Evolutionary conservation across 208 protist species (phyloP).

Genomic region (Leishmania braziliensis): DNA sequence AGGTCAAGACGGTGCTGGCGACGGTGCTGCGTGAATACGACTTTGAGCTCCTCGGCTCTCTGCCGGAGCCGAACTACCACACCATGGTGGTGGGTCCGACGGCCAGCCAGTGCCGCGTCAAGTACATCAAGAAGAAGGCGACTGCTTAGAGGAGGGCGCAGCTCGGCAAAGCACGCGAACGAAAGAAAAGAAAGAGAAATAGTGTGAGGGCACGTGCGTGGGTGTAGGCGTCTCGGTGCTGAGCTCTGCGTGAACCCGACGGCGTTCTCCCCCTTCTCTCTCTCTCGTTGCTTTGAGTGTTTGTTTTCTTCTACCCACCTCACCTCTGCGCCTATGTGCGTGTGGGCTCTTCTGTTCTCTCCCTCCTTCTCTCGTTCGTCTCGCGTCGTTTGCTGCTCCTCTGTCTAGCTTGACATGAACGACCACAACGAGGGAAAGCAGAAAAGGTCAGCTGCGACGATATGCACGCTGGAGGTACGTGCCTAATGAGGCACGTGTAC

Average conservation of each 20-base stretch:
- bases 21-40: slow-evolving; percentile 89
- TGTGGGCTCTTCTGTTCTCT: neutral
- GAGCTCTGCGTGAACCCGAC: no score
- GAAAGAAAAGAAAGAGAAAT: slow-evolving; percentile 2
- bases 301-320: neutral
- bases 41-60: slow-evolving; percentile 70
- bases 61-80: slow-evolving; percentile 89
- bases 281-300: neutral
- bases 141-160: slow-evolving; percentile 12
- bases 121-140: slow-evolving; percentile 64
- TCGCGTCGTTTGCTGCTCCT: neutral
- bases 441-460: no score
- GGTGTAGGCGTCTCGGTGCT: neutral
- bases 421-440: no score
- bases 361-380: no score
- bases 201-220: neutral
- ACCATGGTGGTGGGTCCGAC: slow-evolving; percentile 91
- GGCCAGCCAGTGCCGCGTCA: slow-evolving; percentile 61
- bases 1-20: slow-evolving; percentile 92
- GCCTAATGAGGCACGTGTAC: no score
- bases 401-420: no score
- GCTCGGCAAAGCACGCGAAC: neutral
- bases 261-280: neutral
- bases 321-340: neutral
- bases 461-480: no score